phyloP scores from a whole-genome alignment of 2,329 filamentous ascomycete species.

The Byssothecium circinans region DNA sequence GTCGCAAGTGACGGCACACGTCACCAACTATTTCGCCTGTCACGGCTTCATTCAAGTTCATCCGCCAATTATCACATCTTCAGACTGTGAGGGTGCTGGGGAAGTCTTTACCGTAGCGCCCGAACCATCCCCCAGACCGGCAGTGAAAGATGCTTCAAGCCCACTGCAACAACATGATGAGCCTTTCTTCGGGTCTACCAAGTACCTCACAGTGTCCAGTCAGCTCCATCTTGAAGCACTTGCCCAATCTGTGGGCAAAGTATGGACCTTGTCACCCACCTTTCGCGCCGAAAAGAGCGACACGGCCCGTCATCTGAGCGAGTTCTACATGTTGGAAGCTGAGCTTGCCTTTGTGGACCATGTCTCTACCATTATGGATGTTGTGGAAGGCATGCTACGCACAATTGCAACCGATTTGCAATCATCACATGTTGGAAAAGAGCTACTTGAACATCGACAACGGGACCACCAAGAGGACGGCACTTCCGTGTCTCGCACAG shows the following conservation, averaged over 20 bases:
- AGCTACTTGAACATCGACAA: constrained; percentile 55
- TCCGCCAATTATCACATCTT: constrained; percentile 91
- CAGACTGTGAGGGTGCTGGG: constrained; percentile 94
- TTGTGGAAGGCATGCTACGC: constrained; percentile 78
- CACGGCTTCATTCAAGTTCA: constrained; percentile 80
- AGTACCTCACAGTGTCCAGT: constrained; percentile 93
- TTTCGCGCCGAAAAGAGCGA: constrained; percentile 86
- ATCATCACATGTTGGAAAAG: constrained; percentile 55
- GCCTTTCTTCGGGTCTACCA: constrained; percentile 80
- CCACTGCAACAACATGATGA: constrained; percentile 31
- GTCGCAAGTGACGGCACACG: constrained; percentile 72
- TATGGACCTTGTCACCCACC: constrained; percentile 92
- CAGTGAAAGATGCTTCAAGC: constrained; percentile 12
- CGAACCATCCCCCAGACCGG: constrained; percentile 24
- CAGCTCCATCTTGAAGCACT: constrained; percentile 94
- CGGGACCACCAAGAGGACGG: constrained; percentile 40
- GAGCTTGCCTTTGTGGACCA: constrained; percentile 79
- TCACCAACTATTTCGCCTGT: constrained; percentile 74
- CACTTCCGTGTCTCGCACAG: constrained; percentile 47
- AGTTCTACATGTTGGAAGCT: constrained; percentile 98
- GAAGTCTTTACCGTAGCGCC: constrained; percentile 77
- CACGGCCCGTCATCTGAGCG: constrained; percentile 88
- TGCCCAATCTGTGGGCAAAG: constrained; percentile 81
- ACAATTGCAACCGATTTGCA: constrained; percentile 55
- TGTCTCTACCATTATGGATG: constrained; percentile 70